A percentile compares a stretch with the other conserved stretches of the same genome.
Conservation (phyloP, 1,284 basidiomycete genomes). For the Austropuccinia psidii region DNA sequence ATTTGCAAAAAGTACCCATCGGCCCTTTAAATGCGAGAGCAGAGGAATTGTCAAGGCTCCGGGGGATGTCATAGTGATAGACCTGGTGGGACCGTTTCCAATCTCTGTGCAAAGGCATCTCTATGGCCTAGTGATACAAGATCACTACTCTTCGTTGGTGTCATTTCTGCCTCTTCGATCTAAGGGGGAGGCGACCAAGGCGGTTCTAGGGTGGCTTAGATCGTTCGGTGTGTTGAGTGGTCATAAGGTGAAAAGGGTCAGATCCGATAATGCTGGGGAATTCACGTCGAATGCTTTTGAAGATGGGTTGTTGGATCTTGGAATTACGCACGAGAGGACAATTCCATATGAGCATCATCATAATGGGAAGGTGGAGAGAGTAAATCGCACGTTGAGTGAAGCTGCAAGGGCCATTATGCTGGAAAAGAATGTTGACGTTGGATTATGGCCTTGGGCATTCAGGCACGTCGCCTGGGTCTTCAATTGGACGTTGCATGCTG, state of each 20-base stretch:
- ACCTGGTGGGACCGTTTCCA: neutral
- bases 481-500: neutral
- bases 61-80: neutral
- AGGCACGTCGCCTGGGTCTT: neutral
- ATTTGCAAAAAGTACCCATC: neutral
- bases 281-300: neutral
- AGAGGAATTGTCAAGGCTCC: neutral
- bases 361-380: neutral
- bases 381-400: too few relatives aligned
- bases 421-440: neutral
- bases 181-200: neutral
- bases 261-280: neutral
- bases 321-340: neutral
- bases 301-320: too few relatives aligned
- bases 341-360: slow-evolving; percentile 3
- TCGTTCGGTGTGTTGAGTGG: neutral
- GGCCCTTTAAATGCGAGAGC: neutral
- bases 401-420: neutral
- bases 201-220: neutral
- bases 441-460: neutral
- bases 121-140: neutral
- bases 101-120: too few relatives aligned
- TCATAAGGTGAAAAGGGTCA: neutral
- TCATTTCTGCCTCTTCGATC: too few relatives aligned
- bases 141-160: neutral